Base-by-base conservation (phyloP, 768 basidiomycete genomes). In the Leccinum boreale region DNA sequence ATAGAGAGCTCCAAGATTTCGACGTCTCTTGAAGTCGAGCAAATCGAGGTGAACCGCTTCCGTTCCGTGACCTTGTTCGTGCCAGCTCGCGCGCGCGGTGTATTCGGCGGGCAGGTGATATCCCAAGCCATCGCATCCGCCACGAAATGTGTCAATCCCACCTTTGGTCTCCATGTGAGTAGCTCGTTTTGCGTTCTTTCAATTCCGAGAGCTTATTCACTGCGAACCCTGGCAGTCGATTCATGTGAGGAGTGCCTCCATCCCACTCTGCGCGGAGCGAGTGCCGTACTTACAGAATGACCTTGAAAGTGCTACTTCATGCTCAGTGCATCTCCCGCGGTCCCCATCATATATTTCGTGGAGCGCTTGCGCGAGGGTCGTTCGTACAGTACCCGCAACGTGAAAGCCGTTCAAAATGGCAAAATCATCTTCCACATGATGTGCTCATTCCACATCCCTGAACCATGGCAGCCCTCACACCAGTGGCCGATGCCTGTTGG, bases 71-170 rank as follows among this genome's bases (percentile, higher is more conserved):
- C 82, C 1, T 76, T 93, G 2, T 86, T 80, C 76, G 49, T 83
- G n/a, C 90, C 89, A 1, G 61, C 70, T 8, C 73, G 77, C 17
- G 80, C 81, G 15, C 78, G 92, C 50, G 90, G 91, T 15, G 90
- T 91, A 14, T 94, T 90, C 65, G 92, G 92, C 59, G 92, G 92
- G 76, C 90, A 93, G 72, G 92, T 94, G 57, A 92, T 94, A 62
- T 91, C 89, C 36, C 92, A 94, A 67, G 92, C 91, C 5, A 74
- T 94, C 28, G 87, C 91, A 12, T 82, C 89, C 3, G 92, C 92
- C 1, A 91, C 89, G 14, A 86, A 85, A 58, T 84, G 85, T 53
- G 89, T 94, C 0, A 75, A 84, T 46, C 77, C 84, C 11, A 78
- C 74, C 15, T 90, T 81, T 70, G 81, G 80, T 24, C 72, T 92